phyloP scores from a whole-genome alignment of 768 basidiomycete species.

The Boletus eberwhitei region DNA sequence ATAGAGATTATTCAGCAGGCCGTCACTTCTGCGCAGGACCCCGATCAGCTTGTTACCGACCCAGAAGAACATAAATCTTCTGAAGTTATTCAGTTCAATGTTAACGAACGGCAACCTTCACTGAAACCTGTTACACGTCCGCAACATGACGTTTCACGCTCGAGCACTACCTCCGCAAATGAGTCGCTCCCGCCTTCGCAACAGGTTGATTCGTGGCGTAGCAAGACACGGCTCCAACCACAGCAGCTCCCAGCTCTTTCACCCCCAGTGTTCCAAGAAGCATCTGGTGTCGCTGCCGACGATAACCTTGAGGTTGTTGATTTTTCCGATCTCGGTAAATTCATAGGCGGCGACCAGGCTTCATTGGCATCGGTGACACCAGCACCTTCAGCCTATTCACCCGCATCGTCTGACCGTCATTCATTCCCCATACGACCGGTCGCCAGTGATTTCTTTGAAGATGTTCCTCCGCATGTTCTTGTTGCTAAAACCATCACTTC shows the following conservation, averaged over 20 bases:
- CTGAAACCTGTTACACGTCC: constrained; percentile 28
- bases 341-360: constrained; percentile 45
- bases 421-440: constrained; percentile 44
- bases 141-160: constrained; percentile 14
- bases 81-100: constrained; percentile 7
- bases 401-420: constrained; percentile 17
- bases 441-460: constrained; percentile 75
- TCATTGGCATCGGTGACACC: constrained; percentile 7
- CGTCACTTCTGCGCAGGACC: constrained; percentile 27
- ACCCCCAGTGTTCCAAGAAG: constrained; percentile 32
- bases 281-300: constrained; percentile 43
- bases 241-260: constrained; percentile 33
- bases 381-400: constrained; percentile 18
- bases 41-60: constrained; percentile 2
- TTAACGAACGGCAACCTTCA: constrained; percentile 35
- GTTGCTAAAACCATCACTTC: constrained; percentile 36
- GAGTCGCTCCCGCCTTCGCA: constrained; percentile 28
- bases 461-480: constrained; percentile 32
- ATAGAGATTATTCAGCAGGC: constrained; percentile 48
- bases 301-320: constrained; percentile 79
- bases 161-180: constrained; percentile 11
- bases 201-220: constrained; percentile 67
- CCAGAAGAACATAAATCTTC: constrained; percentile 3
- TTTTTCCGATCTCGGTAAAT: constrained; percentile 71
- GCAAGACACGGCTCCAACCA: constrained; percentile 35